Base-by-base conservation (phyloP, 148 eudicot species). In the Nepenthes gracilis region DNA sequence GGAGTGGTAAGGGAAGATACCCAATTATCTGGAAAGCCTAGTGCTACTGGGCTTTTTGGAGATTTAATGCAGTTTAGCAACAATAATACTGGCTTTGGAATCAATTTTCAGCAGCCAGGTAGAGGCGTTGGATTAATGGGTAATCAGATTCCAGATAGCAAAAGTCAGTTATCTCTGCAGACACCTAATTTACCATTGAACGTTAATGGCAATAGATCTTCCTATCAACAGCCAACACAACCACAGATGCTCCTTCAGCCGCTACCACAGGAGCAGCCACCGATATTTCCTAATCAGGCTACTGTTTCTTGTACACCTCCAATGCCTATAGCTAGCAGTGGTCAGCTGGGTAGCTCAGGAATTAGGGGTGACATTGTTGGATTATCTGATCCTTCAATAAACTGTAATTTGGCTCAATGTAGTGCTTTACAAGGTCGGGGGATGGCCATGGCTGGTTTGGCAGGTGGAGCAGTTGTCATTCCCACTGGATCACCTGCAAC, bases 1-100 rank as follows among this genome's bases (percentile, higher is more conserved):
- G 91, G 97, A 53, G 92, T 85, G 52, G 97, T 86, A 10, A 84
- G 77, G 77, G 95, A 90, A 63, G 91, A 82, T 55, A 45, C 68
- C 32, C 88, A 80, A 62, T 13, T 73, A 5, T 54, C 62, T 58
- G 76, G 49, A 12, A 81, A 76, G 69, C 50, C 75, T 10, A 80
- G 66, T 66, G 58, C 64, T 60, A 47, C 36, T 34, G 85, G 77
- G 12, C 53, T 78, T 64, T 79, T 86, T 48, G 83, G 84, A 35
- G 83, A 75, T 72, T 65, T 78, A 49, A 69, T 70, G 6, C 70
- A 55, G 54, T 40, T 77, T 8, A 73, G 43, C 33, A 78, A 64
- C 50, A 56, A 62, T 58, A 77, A 65, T 65, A 6, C 71, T 6
- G 72, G 68, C 35, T 64, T 75, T 36, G 88, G 80, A 57, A 77